These are phyloP conservation scores for Exophiala mesophila DNA, from an alignment of 2,329 filamentous ascomycete species.

Conservation along the genomic window DNA sequence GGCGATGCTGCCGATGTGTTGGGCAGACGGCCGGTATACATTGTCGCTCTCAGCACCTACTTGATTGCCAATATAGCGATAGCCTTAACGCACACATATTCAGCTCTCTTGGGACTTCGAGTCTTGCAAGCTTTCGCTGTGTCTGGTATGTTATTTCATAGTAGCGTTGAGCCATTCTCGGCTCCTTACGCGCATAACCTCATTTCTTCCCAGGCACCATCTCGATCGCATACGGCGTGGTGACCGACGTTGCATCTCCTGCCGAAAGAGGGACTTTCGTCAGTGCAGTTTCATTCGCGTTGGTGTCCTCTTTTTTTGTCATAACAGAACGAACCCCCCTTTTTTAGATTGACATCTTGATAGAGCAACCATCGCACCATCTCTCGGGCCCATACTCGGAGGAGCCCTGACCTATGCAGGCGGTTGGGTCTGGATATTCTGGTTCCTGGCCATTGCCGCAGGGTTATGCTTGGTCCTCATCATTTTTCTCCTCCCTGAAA, in stretches of 20 bases:
- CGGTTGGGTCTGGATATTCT: slow-evolving; percentile 51
- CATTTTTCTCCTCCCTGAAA: slow-evolving; percentile 33
- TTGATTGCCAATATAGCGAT: slow-evolving; percentile 39
- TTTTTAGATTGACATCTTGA: too few relatives aligned
- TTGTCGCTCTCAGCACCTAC: slow-evolving; percentile 30
- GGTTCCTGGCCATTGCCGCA: slow-evolving; percentile 49
- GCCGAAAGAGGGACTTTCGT: slow-evolving; percentile 32
- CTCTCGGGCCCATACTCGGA: slow-evolving; percentile 48
- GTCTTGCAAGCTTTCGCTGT: slow-evolving; percentile 36
- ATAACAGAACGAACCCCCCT: too few relatives aligned
- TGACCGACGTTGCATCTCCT: slow-evolving; percentile 31
- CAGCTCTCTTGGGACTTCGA: slow-evolving; percentile 36
- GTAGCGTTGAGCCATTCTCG: too few relatives aligned
- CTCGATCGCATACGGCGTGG: slow-evolving; percentile 30
- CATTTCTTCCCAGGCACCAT: slow-evolving; percentile 28
- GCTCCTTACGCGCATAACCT: too few relatives aligned
- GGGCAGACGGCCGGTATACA: slow-evolving; percentile 31
- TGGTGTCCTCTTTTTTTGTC: too few relatives aligned
- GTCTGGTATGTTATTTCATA: too few relatives aligned
- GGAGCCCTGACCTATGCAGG: slow-evolving; percentile 44
- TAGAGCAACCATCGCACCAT: too few relatives aligned
- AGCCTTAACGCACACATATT: slow-evolving; percentile 36
- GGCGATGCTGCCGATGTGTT: slow-evolving; percentile 31
- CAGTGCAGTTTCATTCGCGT: slow-evolving; percentile 27
- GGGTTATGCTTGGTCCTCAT: slow-evolving; percentile 29